A percentile compares a stretch with the other conserved stretches of the same genome.
These are phyloP conservation scores for Globisporangium mamillatum DNA, from an alignment of 352 stramenopile genomes.

Conservation along the genomic window DNA sequence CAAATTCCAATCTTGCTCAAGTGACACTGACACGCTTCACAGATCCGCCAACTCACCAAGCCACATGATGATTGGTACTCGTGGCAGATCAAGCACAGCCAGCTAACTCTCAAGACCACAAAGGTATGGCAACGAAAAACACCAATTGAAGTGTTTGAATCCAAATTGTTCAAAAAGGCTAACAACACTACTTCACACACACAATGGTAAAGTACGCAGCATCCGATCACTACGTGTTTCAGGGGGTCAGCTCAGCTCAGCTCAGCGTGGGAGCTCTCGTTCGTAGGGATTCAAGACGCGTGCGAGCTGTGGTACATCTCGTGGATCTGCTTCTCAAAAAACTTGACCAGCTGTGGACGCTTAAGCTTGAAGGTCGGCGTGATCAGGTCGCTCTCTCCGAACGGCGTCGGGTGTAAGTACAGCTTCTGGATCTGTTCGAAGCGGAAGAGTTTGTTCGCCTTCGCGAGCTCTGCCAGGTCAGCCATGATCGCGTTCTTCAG, in stretches of 20 bases:
- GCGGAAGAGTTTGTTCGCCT: slow-evolving; percentile 74
- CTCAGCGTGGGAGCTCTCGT: background rate
- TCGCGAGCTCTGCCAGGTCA: slow-evolving; percentile 70
- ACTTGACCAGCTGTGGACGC: slow-evolving; percentile 84
- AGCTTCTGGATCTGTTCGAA: slow-evolving; percentile 92
- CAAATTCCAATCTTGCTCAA: background rate
- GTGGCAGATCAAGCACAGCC: background rate
- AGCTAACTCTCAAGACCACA: background rate
- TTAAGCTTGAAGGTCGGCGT: slow-evolving; percentile 98
- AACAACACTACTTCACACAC: background rate
- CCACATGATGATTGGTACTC: too few relatives aligned
- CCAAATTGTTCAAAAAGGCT: background rate
- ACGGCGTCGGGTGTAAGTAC: slow-evolving; percentile 82
- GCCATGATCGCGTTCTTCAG: slow-evolving; percentile 62
- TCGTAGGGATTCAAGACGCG: background rate
- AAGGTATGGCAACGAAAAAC: background rate
- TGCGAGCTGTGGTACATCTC: slow-evolving; percentile 60
- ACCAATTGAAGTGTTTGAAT: too few relatives aligned
- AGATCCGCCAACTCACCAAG: background rate
- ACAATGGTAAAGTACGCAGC: slow-evolving; percentile 1
- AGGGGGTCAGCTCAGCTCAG: background rate
- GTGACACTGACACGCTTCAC: background rate
- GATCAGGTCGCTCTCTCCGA: slow-evolving; percentile 90
- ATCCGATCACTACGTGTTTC: background rate
- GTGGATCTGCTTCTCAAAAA: slow-evolving; percentile 79